A percentile compares a stretch with the other conserved stretches of the same genome.
phyloP scores from a whole-genome alignment of 345 rosid genomes.

The Firmiana major region DNA sequence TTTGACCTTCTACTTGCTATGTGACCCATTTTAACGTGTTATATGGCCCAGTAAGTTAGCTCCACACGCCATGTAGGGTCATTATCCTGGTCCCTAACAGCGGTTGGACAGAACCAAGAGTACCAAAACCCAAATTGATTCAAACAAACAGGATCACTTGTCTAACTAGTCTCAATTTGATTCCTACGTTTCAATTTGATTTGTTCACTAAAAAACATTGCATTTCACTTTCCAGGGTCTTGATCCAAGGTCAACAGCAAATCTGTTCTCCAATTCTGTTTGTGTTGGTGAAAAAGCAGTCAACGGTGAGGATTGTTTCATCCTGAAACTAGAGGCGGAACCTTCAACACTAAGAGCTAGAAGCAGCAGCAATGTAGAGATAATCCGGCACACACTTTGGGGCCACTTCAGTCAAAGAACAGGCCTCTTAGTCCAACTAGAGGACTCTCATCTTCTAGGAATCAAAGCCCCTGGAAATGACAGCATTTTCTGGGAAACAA shows the following conservation, averaged over 20 bases:
- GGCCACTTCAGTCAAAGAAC: conserved; percentile 93
- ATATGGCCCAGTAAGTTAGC: conserved; percentile 8
- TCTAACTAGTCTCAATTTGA: neutral
- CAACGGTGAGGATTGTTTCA: conserved; percentile 53
- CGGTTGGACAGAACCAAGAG: neutral
- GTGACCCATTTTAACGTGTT: neutral
- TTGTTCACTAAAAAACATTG: neutral
- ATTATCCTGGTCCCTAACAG: neutral
- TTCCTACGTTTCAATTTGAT: neutral
- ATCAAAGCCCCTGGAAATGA: conserved; percentile 50
- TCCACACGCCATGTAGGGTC: neutral
- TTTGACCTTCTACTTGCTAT: neutral
- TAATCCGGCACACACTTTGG: conserved; percentile 68
- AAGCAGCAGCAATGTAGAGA: conserved; percentile 52
- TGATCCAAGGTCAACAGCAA: conserved; percentile 79
- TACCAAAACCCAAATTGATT: too few relatives aligned
- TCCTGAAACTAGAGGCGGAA: conserved; percentile 53
- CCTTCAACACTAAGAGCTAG: conserved; percentile 41
- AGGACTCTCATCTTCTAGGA: conserved; percentile 77
- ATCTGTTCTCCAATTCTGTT: conserved; percentile 57
- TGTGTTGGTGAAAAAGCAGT: conserved; percentile 56
- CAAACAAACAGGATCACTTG: too few relatives aligned
- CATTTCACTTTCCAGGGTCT: conserved; percentile 54
- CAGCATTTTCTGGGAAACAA: conserved; percentile 84
- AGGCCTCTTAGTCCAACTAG: conserved; percentile 67